phyloP scores from a whole-genome alignment of 1,139 yeast genomes.

The Yamadazyma triangularis region DNA sequence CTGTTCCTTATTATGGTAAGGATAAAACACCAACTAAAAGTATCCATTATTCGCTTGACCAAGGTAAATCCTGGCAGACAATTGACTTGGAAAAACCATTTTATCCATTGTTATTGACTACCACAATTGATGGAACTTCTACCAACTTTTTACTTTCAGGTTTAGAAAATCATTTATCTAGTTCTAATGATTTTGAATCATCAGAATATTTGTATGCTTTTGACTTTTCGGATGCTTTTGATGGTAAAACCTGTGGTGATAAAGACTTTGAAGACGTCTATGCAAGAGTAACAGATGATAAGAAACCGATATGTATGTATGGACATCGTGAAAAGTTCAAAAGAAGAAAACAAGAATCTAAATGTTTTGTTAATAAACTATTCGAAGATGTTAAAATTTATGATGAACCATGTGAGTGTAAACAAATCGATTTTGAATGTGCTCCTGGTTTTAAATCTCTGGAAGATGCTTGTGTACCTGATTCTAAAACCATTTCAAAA shows the following conservation, averaged over 20 bases:
- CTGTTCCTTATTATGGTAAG: conserved; percentile 41
- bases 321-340: conserved; percentile 67
- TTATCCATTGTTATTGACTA: conserved; percentile 43
- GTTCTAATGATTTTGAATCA: conserved; percentile 8
- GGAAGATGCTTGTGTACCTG: conserved; percentile 49
- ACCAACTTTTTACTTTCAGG: conserved; percentile 57
- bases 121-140: conserved; percentile 76
- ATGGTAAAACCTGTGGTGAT: conserved; percentile 44
- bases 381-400: conserved; percentile 55
- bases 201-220: conserved; percentile 38
- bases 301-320: conserved; percentile 59
- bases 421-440: conserved; percentile 70
- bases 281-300: conserved; percentile 45
- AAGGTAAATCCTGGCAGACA: conserved; percentile 63
- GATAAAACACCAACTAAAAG: conserved; percentile 17
- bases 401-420: conserved; percentile 65
- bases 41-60: conserved; percentile 66
- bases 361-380: conserved; percentile 62
- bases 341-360: conserved; percentile 64
- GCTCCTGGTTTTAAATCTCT: conserved; percentile 49
- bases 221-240: conserved; percentile 60
- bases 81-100: conserved; percentile 45
- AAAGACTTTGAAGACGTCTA: conserved; percentile 68
- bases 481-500: conserved; percentile 23
- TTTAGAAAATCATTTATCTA: conserved; percentile 19